phyloP scores from a whole-genome alignment of 2,329 filamentous ascomycete genomes.

The Alternaria hordeiaustralica region DNA sequence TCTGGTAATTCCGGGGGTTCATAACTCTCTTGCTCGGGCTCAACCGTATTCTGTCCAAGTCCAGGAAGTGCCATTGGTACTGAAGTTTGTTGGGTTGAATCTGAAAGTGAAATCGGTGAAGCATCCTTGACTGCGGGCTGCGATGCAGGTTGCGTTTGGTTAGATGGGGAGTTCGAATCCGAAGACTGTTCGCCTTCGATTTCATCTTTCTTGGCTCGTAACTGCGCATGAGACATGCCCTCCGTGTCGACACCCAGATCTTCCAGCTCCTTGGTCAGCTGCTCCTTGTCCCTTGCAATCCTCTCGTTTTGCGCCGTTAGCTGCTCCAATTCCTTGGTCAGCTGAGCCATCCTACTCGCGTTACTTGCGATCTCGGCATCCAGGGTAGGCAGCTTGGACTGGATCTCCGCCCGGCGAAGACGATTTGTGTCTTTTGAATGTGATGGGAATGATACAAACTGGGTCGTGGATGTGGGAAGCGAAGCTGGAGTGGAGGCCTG shows the following conservation, averaged over 20 bases:
- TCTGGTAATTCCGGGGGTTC: background rate
- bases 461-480: background rate
- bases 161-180: background rate
- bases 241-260: constrained; percentile 56
- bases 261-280: constrained; percentile 58
- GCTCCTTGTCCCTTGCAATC: constrained; percentile 50
- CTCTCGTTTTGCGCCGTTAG: constrained; percentile 48
- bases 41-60: constrained; percentile 10
- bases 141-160: background rate
- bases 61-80: constrained; percentile 18
- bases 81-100: background rate
- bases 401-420: constrained; percentile 56
- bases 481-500: background rate
- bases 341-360: constrained; percentile 48
- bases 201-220: constrained; percentile 52
- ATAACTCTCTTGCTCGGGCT: background rate
- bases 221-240: constrained; percentile 53
- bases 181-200: constrained; percentile 38
- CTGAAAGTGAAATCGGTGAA: background rate
- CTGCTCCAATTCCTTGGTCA: constrained; percentile 56
- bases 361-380: constrained; percentile 54
- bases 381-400: constrained; percentile 54
- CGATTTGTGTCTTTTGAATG: constrained; percentile 18
- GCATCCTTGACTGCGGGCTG: background rate
- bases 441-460: background rate